Evolutionary conservation across 139 green algal species (phyloP), one percentile per base, ranked within the genome.

Genomic region (Desmodesmus armatus): DNA sequence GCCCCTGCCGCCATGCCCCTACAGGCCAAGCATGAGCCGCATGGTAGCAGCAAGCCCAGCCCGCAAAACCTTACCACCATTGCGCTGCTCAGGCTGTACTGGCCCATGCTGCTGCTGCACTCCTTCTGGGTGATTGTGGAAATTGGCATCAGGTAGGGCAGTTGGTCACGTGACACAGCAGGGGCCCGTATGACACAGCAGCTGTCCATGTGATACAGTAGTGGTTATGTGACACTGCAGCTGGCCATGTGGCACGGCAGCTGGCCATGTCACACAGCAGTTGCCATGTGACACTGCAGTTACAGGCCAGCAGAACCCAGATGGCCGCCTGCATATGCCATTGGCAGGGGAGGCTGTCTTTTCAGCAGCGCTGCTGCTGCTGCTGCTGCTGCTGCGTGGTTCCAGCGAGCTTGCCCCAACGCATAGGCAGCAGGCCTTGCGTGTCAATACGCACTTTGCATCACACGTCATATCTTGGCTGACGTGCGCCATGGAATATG

Each of bases 41-140:
- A 17, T 7, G 17, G n/a, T 55, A 7, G 47, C 47, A 55, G 4
- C 27, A 43, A 58, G 69, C 71, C 73, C 11, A n/a, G n/a, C n/a
- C n/a, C n/a, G n/a, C 35, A 74, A 5, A 87, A 88, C 86, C 44
- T 91, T 33, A 84, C 92, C 51, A 90, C 80, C 71, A 40, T 66
- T 23, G 89, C 91, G 23, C 85, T 94, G 67, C 58, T 90, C 33
- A 29, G 62, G 49, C 75, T 95, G n/a, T 92, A 94, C 85, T 87
- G 75, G 76, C 69, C 47, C 39, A 37, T 63, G 6, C 80, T 95
- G 71, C 15, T 90, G 33, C 19, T 82, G 9, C 92, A 96, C 73
- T 74, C 80, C 23, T 44, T 91, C 5, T 94, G 90, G 90, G 89
- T 90, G 37, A 35, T 91, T 21, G 23, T 73, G 0, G 93, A 96